Evolutionary conservation across 2,329 filamentous ascomycete genomes (phyloP), one percentile per base, ranked within the genome.

Genomic region (Cadophora sp.): DNA sequence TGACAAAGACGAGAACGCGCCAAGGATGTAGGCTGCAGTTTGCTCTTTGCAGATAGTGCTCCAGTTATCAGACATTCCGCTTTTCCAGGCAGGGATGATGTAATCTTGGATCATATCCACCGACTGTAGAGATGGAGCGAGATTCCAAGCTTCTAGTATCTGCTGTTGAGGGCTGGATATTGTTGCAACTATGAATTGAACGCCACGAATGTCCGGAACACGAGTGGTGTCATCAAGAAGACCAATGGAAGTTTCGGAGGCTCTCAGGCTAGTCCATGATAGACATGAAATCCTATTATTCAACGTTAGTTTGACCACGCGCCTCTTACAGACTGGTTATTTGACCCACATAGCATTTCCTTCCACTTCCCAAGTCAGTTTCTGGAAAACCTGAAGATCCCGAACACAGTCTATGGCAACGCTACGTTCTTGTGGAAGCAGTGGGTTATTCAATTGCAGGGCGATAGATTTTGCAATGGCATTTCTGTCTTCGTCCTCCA

Each of bases 1-100:
- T 39, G 65, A 36, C 22, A 74, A 24, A 9, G 24, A 20, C 14
- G 65, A 71, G 59, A 64, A 74, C 3, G 63, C 20, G 14, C 22
- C n/a, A 9, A 75, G 55, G 16, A 75, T 59, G 5, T 71, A 64
- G 30, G 48, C 39, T 39, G 71, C 56, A 5, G 70, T 45, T 43
- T 71, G 66, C 39, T 68, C 53, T 55, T 72, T 73, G 60, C 64
- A 68, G 22, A 50, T 63, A 43, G 30, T 22, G 8, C 47, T 43
- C 69, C 68, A 70, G 13, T 36, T 51, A 2, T 24, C 60, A 11
- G 27, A 39, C 11, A 70, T 30, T 16, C 11, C 27, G 11, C 41
- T 59, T 20, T 64, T 27, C 73, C 73, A 75, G 5, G 67, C 65
- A 14, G 71, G 72, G 27, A 75, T 68, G 7, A 75, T 65, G 48